Evolutionary conservation across 2,329 filamentous ascomycete genomes (phyloP).

Genomic region (Scleromitrula shiraiana): DNA sequence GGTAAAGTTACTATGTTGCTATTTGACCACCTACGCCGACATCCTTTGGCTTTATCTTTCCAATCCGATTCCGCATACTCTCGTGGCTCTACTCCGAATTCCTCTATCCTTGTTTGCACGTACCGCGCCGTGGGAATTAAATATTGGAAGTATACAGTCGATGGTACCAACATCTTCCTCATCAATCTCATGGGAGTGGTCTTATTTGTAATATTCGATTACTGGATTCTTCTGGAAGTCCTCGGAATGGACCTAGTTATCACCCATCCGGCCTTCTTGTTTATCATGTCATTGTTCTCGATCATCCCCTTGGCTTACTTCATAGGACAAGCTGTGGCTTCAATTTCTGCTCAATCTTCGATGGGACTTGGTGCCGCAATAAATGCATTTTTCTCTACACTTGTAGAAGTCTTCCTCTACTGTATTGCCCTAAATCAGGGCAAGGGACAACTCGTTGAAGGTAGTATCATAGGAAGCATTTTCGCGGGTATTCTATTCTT

Average conservation of each 20-base stretch:
- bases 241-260: conserved; percentile 62
- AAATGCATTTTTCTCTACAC: conserved; percentile 96
- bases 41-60: conserved; percentile 88
- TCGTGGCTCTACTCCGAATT: conserved; percentile 63
- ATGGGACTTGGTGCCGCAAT: conserved; percentile 97
- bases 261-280: conserved; percentile 79
- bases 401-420: conserved; percentile 97
- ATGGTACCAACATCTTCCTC: conserved; percentile 97
- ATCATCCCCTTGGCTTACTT: conserved; percentile 98
- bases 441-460: conserved; percentile 88
- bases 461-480: conserved; percentile 94
- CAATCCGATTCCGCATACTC: conserved; percentile 75
- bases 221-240: conserved; percentile 63
- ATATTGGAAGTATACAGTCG: conserved; percentile 99
- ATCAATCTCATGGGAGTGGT: conserved; percentile 95
- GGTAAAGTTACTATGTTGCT: conserved; percentile 87
- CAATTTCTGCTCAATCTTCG: conserved; percentile 95
- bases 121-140: conserved; percentile 90
- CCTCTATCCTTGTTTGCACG: conserved; percentile 88
- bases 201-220: conserved; percentile 91
- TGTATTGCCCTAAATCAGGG: conserved; percentile 89
- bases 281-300: conserved; percentile 74
- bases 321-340: conserved; percentile 95
- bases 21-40: conserved; percentile 83
- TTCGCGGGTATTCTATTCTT: conserved; percentile 94